Evolutionary conservation across 495 filamentous ascomycete species (phyloP), one percentile per base, ranked within the genome.

Genomic region (Lophium mytilinum): DNA sequence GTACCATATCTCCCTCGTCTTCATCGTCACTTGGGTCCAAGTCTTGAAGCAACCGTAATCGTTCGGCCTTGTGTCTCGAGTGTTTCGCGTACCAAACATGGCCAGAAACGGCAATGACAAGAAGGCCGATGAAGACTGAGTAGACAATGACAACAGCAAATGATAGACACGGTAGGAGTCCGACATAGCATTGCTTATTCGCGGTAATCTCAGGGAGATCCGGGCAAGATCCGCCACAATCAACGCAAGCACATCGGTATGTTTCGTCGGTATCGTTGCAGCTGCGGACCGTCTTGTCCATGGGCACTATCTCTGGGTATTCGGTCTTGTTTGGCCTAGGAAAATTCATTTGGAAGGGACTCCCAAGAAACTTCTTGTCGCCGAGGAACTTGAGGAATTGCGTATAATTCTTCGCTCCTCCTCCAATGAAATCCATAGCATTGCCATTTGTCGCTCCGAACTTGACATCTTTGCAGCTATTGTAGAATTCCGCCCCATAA

Each of bases 391-490:
- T 88, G 56, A 98, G 68, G 64, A 98, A 88, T 33, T 84, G 77
- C 0, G 79, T 77, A 71, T 90, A 95, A 66, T 95, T 85, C 75
- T 93, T 95, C 17, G 93, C 94, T 24, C 90, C 90, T 10, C 93
- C 94, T 9, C 93, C 94, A 59, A 97, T 96, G 60, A 97, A 84
- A 57, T 89, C 85, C 78, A 98, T 98, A 10, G 91, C 91, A 63
- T 85, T 87, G 18, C 86, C 84, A 58, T 94, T 94, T 3, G 94
- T 91, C 2, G 89, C 85, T 14, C 92, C 93, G 66, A 96, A 96
- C 67, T 97, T 96, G 68, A 98, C 90, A 69, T 97, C 89, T 71
- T 97, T 98, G 75, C 93, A 98, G 69, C 93, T 97, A 68, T 95
- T 79, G 71, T 88, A 98, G 73, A 97, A 96, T 3, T 88, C 90